Evolutionary conservation across 73 alveolate genomes (phyloP).

Genomic region (Tetrahymena borealis): DNA sequence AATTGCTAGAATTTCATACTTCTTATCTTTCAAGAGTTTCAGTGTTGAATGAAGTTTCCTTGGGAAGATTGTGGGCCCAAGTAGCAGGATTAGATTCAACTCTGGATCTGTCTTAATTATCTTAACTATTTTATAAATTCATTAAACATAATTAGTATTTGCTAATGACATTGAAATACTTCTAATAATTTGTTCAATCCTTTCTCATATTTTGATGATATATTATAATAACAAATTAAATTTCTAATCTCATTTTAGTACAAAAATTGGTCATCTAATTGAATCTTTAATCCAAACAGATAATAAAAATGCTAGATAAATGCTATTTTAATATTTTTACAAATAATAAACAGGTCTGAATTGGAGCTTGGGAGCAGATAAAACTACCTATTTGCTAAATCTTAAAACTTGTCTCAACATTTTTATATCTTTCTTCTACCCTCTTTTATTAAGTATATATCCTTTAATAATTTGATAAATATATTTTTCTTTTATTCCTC

Average conservation of each 20-base stretch:
- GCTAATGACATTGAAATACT: too few species aligned
- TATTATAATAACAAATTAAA: too few species aligned
- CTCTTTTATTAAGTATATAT: neutral
- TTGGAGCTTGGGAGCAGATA: neutral
- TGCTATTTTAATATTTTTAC: neutral
- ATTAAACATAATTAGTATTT: neutral
- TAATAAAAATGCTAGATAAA: neutral
- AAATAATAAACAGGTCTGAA: neutral
- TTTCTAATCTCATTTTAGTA: too few species aligned
- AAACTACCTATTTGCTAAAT: neutral
- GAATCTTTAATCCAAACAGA: too few species aligned
- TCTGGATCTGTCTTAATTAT: neutral
- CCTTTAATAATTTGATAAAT: neutral
- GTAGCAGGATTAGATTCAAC: neutral
- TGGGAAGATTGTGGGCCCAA: slow-evolving; percentile 1
- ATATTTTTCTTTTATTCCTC: neutral
- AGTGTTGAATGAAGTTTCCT: neutral
- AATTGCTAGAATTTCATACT: neutral
- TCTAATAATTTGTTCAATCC: too few species aligned
- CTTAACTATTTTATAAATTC: neutral
- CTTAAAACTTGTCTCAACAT: neutral
- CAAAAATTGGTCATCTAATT: too few species aligned
- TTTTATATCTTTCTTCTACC: neutral
- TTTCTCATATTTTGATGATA: too few species aligned
- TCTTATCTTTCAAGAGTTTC: neutral